Evolutionary conservation across 1,139 yeast species (phyloP), one percentile per base, ranked within the genome.

Genomic region (Pneumocystis oryctolagi): DNA sequence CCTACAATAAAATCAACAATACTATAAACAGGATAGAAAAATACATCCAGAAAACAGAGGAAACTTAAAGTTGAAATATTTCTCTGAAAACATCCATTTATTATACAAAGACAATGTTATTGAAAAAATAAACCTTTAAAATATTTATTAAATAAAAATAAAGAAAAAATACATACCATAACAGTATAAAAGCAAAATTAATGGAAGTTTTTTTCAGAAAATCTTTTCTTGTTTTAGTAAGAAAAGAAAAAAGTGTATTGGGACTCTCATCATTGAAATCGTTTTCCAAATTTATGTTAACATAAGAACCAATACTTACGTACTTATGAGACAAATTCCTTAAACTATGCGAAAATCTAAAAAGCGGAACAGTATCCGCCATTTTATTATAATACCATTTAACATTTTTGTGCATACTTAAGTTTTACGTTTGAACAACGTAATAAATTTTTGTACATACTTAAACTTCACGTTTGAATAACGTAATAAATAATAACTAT

Each of bases 1-100:
- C 59, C 57, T 30, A 20, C 1, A 47, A 32, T 12, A 59, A 59
- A 37, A 12, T 37, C 42, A 28, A 14, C 34, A 20, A 59, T 6
- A 30, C 6, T 16, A 32, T 8, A 18, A 39, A 14, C 12, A 47
- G 16, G 9, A 16, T 30, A 32, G 12, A 20, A 32, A 20, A 1
- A 20, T 14, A 58, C 62, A 78, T 0, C 98, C 92, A 61, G 90
- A 82, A 34, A 90, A 74, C 20, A 92, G 80, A 0, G 98, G 98
- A 72, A 83, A 92, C 60, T 82, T 81, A 71, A 92, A 85, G 70
- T 87, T 81, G 65, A 90, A 77, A 18, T 82, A 88, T 72, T 74
- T 79, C 60, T 73, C 72, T 58, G 94, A 90, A 75, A 90, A 92
- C 96, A 92, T 90, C 97, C 61, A 90, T 74, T 90, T 92, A 77